These are phyloP conservation scores for Fusarium chaquense DNA, from an alignment of 2,329 filamentous ascomycete species.

Conservation along the genomic window DNA sequence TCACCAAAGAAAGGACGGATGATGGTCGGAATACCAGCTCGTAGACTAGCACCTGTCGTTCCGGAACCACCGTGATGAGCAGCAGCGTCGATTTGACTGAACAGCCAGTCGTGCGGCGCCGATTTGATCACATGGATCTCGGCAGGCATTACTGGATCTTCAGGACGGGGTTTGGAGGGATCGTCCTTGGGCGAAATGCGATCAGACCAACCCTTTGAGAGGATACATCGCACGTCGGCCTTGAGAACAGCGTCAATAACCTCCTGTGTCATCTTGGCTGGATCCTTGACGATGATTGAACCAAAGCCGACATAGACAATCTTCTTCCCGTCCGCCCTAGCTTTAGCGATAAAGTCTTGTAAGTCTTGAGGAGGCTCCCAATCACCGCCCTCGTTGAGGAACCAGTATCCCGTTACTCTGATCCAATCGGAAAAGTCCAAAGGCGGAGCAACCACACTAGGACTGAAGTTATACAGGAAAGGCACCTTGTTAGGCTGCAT, in stretches of 20 bases:
- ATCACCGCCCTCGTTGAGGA: conserved; percentile 78
- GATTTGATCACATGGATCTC: conserved; percentile 91
- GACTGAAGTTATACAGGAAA: conserved; percentile 97
- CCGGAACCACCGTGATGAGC: conserved; percentile 95
- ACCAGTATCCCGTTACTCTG: conserved; percentile 97
- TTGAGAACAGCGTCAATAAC: conserved; percentile 91
- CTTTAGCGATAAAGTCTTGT: conserved; percentile 83
- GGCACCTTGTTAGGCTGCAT: conserved; percentile 98
- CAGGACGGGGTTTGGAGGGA: conserved; percentile 62
- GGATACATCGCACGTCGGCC: conserved; percentile 91
- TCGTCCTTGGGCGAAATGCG: conserved; percentile 67
- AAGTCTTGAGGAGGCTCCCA: conserved; percentile 84
- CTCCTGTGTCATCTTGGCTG: conserved; percentile 88
- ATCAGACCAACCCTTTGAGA: conserved; percentile 98
- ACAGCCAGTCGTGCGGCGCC: conserved; percentile 97
- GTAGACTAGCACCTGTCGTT: conserved; percentile 91
- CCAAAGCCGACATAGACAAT: conserved; percentile 97
- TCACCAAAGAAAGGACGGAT: conserved; percentile 98
- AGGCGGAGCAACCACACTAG: conserved; percentile 91
- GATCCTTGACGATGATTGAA: conserved; percentile 93
- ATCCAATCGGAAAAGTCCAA: conserved; percentile 99
- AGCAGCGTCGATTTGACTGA: conserved; percentile 91
- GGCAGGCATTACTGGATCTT: conserved; percentile 75
- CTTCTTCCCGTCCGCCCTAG: conserved; percentile 85
- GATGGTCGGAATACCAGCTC: conserved; percentile 92